Percentiles rank a stretch among this genome's conserved stretches.
phyloP scores from a whole-genome alignment of 495 filamentous ascomycete species.

The Schizothecium vesticola region DNA sequence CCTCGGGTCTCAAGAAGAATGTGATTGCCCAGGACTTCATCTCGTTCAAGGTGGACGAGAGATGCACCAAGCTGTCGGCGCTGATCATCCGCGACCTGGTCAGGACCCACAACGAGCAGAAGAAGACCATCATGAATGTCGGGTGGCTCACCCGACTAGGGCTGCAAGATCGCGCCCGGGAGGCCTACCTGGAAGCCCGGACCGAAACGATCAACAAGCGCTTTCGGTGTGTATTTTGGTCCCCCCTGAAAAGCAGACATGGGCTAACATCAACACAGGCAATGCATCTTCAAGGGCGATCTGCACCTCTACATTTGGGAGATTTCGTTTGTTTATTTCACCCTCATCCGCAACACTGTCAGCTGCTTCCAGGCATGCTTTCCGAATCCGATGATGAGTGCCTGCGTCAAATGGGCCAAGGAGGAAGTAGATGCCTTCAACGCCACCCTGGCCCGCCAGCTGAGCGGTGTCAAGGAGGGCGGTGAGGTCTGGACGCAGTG shows the following conservation, averaged over 20 bases:
- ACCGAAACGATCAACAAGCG: slow-evolving; percentile 70
- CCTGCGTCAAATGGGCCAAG: slow-evolving; percentile 94
- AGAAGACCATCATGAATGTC: slow-evolving; percentile 66
- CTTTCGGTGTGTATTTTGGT: slow-evolving; percentile 57
- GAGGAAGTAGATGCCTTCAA: slow-evolving; percentile 89
- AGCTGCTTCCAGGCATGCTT: slow-evolving; percentile 86
- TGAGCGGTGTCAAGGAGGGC: slow-evolving; percentile 69
- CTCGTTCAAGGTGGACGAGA: slow-evolving; percentile 79
- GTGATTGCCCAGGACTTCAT: slow-evolving; percentile 82
- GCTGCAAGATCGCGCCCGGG: slow-evolving; percentile 82
- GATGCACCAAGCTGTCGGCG: slow-evolving; percentile 71
- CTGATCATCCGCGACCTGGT: slow-evolving; percentile 68
- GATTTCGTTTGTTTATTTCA: slow-evolving; percentile 95
- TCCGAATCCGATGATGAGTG: slow-evolving; percentile 76
- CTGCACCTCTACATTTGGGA: slow-evolving; percentile 89
- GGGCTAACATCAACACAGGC: slow-evolving; percentile 48
- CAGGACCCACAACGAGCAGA: slow-evolving; percentile 63
- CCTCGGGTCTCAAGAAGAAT: slow-evolving; percentile 76
- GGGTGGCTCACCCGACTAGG: slow-evolving; percentile 79
- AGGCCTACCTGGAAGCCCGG: slow-evolving; percentile 77
- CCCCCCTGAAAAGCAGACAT: not conserved
- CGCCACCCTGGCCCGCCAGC: slow-evolving; percentile 67
- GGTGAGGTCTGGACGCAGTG: slow-evolving; percentile 74
- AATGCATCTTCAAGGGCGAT: slow-evolving; percentile 91
- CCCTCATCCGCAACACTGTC: slow-evolving; percentile 84